These are phyloP conservation scores for Selenicereus undatus DNA, from an alignment of 148 eudicot species.

Conservation along the genomic window DNA sequence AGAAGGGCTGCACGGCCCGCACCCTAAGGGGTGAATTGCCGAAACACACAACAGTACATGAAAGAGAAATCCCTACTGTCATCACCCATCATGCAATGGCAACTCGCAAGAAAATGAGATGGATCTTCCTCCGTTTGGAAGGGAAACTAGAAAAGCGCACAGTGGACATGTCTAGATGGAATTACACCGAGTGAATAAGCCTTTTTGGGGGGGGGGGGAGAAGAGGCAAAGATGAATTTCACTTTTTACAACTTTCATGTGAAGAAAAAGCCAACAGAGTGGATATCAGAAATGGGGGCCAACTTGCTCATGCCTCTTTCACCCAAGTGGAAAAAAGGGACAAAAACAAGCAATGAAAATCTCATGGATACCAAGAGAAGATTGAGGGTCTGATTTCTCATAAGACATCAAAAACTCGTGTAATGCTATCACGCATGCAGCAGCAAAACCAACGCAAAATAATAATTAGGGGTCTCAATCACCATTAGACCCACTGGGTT, in stretches of 20 bases:
- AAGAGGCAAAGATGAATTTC: constrained; percentile 1
- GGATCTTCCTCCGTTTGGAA: not conserved
- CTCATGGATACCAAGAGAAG: not conserved
- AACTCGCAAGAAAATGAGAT: not conserved
- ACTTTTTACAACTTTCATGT: constrained; percentile 20
- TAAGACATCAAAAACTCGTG: constrained; percentile 28
- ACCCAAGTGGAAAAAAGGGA: not conserved
- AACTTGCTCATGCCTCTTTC: constrained; percentile 17
- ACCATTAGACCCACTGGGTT: constrained; percentile 26
- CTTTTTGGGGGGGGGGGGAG: not conserved
- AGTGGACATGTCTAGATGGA: constrained; percentile 15
- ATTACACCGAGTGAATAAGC: constrained; percentile 10
- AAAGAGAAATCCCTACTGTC: not conserved
- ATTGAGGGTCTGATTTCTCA: constrained; percentile 15
- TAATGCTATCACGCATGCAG: constrained; percentile 24
- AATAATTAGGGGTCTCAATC: constrained; percentile 26
- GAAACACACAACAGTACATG: not conserved
- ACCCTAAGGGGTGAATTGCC: too few relatives aligned
- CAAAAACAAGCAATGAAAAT: not conserved
- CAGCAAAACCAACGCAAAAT: constrained; percentile 22
- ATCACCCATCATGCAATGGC: not conserved
- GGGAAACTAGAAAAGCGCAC: constrained; percentile 11
- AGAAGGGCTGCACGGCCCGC: too few relatives aligned
- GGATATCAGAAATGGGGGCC: constrained; percentile 18
- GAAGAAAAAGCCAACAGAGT: constrained; percentile 26